Base-by-base conservation (phyloP, 2,329 filamentous ascomycete genomes). In the Pseudogymnoascus sp. region DNA sequence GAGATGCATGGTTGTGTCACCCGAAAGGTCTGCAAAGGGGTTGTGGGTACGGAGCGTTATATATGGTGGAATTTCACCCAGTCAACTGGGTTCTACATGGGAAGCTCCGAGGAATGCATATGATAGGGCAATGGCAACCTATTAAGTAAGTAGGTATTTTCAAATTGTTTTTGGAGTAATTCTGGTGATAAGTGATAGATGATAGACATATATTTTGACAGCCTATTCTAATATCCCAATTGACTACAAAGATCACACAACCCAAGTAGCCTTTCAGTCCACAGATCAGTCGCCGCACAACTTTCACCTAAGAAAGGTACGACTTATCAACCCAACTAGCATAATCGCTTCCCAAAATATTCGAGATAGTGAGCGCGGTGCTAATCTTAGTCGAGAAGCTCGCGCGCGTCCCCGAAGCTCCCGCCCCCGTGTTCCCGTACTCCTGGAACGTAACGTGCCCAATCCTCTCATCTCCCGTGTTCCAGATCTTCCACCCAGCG, bases 401-500 rank as follows among this genome's bases (percentile, higher is more conserved):
- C 8, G 80, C 82, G 65, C 83, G 73, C 3, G 76, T 79, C 0
- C 82, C 81, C 41, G 72, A 70, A 6, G 82, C 75, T 1, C 83
- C 83, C 62, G 73, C 71, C 1, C 84, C 83, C 11, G 76, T 78
- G 69, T 86, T 85, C 23, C 69, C 75, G 69, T 79, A 85, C 72
- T 85, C 84, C n/a, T 74, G 77, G 64, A 80, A 84, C 11, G 74
- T 74, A 14, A 84, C 79, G 63, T 80, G 68, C 10, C 76, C 77
- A 1, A 81, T 84, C 21, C 75, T 77, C 3, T 75, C 67, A 13
- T 77, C 71, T 31, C 71, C 73, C 11, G 67, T 73, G 36, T 75
- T 75, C 83, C 83, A 85, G 23, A 73, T 69, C 5, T 72, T 70
- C 82, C 83, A 85, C 0, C 83, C 83, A 2, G 75, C 76, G 2